phyloP scores from a whole-genome alignment of 2,329 filamentous ascomycete genomes.

The Teratosphaeria viscida region DNA sequence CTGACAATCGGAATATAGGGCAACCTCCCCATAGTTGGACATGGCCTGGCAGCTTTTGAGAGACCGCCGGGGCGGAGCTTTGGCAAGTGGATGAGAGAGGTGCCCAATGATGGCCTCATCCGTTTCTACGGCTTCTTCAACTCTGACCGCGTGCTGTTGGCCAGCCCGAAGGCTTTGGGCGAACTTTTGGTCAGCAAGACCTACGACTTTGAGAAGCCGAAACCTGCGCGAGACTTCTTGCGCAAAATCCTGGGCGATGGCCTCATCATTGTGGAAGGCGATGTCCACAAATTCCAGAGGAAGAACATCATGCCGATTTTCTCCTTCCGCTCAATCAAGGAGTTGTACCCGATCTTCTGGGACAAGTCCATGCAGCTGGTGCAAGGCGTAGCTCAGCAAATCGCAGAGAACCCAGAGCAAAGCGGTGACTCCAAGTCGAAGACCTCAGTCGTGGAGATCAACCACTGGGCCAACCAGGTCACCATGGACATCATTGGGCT shows the following conservation, averaged over 20 bases:
- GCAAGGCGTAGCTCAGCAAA: conserved; percentile 2
- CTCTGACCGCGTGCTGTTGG: conserved; percentile 15
- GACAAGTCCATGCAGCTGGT: conserved; percentile 43
- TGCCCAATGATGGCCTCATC: conserved; percentile 32
- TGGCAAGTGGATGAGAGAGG: conserved; percentile 27
- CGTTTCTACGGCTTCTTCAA: conserved; percentile 30
- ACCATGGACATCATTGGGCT: conserved; percentile 39
- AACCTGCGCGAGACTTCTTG: conserved; percentile 32
- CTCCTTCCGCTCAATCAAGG: conserved; percentile 73
- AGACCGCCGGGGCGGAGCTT: conserved; percentile 25
- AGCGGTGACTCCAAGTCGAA: neutral
- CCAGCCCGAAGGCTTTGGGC: conserved; percentile 38
- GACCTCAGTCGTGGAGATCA: conserved; percentile 28
- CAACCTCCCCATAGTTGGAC: conserved; percentile 23
- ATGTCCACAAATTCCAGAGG: conserved; percentile 45
- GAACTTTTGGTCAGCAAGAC: conserved; percentile 36
- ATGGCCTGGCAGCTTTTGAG: conserved; percentile 26
- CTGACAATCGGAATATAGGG: conserved; percentile 6
- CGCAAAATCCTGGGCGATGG: conserved; percentile 41
- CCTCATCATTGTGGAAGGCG: conserved; percentile 41
- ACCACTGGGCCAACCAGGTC: conserved; percentile 33
- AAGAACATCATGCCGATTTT: conserved; percentile 76
- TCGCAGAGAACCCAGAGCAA: conserved; percentile 5
- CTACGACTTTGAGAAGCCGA: conserved; percentile 46
- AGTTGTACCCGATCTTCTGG: conserved; percentile 80